Evolutionary conservation across 805 yeast genomes (phyloP).

Genomic region (Komagataella pseudopastoris): DNA sequence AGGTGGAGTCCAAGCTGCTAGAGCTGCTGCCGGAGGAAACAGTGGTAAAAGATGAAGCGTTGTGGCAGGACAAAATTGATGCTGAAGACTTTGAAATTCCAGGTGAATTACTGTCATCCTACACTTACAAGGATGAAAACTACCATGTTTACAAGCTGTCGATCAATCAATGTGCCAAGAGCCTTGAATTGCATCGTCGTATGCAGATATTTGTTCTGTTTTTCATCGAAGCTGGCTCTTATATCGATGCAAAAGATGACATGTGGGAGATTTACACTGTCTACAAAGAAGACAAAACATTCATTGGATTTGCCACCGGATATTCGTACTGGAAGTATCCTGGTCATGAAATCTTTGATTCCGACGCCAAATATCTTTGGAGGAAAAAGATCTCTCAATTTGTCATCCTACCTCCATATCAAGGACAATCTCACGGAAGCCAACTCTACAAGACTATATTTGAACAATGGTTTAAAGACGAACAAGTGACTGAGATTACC

Average conservation of each 20-base stretch:
- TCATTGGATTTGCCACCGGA: constrained; percentile 73
- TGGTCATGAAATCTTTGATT: constrained; percentile 37
- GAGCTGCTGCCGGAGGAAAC: constrained; percentile 47
- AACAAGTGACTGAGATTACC: constrained; percentile 51
- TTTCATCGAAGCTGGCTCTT: constrained; percentile 90
- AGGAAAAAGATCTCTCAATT: constrained; percentile 84
- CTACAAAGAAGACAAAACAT: constrained; percentile 25
- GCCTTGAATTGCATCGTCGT: constrained; percentile 41
- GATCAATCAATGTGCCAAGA: constrained; percentile 24
- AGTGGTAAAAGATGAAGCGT: constrained; percentile 45
- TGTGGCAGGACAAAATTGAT: constrained; percentile 49
- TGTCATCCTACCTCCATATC: constrained; percentile 73
- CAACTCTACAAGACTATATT: constrained; percentile 44
- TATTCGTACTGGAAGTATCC: constrained; percentile 75
- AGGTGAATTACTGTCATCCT: constrained; percentile 19
- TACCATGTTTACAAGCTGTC: constrained; percentile 41
- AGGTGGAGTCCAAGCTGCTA: constrained; percentile 40
- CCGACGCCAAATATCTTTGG: constrained; percentile 12
- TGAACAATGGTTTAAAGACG: constrained; percentile 40
- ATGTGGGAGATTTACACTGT: constrained; percentile 71
- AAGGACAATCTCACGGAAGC: constrained; percentile 61
- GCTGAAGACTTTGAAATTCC: constrained; percentile 25
- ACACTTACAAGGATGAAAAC: constrained; percentile 18
- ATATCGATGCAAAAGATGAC: constrained; percentile 62
- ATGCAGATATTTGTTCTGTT: constrained; percentile 70